Evolutionary conservation across 2,329 filamentous ascomycete genomes (phyloP).

Genomic region (Raffaelea deltoideospora): DNA sequence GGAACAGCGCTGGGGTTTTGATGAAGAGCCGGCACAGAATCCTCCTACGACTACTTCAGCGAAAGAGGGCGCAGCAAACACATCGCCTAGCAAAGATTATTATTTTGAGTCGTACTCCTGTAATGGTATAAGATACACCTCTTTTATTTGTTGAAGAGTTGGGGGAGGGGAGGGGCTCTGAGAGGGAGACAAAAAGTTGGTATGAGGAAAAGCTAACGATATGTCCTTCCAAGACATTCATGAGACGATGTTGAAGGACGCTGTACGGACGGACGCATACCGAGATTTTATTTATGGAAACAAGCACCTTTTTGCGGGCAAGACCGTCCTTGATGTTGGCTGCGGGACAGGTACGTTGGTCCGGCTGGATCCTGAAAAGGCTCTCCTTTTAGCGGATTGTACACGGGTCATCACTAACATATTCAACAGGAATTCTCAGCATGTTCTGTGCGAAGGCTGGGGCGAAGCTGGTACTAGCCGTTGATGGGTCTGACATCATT

Average conservation of each 20-base stretch:
- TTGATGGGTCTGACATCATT: slow-evolving; percentile 86
- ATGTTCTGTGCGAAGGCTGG: slow-evolving; percentile 92
- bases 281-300: slow-evolving; percentile 90
- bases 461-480: slow-evolving; percentile 71
- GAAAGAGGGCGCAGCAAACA: slow-evolving; percentile 16
- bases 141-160: no score
- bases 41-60: neutral
- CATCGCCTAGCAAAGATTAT: slow-evolving; percentile 21
- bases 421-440: slow-evolving; percentile 52
- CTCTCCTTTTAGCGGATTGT: neutral
- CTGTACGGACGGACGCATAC: slow-evolving; percentile 77
- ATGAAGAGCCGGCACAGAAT: slow-evolving; percentile 23
- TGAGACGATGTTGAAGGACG: slow-evolving; percentile 89
- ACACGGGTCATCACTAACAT: neutral
- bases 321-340: slow-evolving; percentile 80
- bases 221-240: slow-evolving; percentile 52
- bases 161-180: no score
- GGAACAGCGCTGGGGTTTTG: slow-evolving; percentile 47
- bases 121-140: slow-evolving; percentile 22
- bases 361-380: neutral
- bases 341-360: slow-evolving; percentile 51
- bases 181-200: no score
- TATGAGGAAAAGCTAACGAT: neutral
- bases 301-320: slow-evolving; percentile 72
- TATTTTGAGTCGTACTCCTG: slow-evolving; percentile 49